Base-by-base conservation (phyloP, 176 grass and related monocot species). In the Raddia distichophylla region DNA sequence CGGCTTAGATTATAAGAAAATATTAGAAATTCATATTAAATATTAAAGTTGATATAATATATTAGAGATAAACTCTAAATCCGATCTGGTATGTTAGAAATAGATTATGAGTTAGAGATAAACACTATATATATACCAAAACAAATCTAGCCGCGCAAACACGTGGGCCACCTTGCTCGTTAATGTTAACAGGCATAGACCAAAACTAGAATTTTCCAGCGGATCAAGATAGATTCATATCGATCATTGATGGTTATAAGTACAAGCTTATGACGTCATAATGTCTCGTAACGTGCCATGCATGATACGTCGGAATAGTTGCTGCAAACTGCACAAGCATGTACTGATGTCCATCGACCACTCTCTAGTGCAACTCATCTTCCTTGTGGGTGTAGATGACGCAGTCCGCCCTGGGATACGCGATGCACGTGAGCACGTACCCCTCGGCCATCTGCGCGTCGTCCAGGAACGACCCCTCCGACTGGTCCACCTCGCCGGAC, bases 331-430 rank as follows among this genome's bases (percentile, higher is more conserved):
- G 57, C 57, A 10, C 55, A 16, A 27, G 27, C 27, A 27, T 27
- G 0, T 27, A 27, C 27, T 27, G 27, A 27, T 27, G 27, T 27
- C 0, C 27, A 27, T 27, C 27, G 27, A 27, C 27, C 27, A 27
- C 27, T 27, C n/a, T n/a, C 27, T 86, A 97, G 52, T 93, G 84
- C 0, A 97, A 76, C 27, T 97, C 94, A 11, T 86, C 80, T 82
- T 97, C 91, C 85, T 94, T 91, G 79, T 94, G 85, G 1, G 94
- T 91, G 68, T 92, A 84, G 81, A 97, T 90, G 52, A 94, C 85
- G 73, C 87, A 92, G 55, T 97, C 89, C 3, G 80, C 15, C 76
- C 1, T 84, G 13, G 91, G 94, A 54, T 90, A 89, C 27, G 92
- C 35, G 72, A 92, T 14, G 59, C 94, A 97, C 32, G 92, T 92